phyloP scores from a whole-genome alignment of 2,329 filamentous ascomycete genomes.

The Cercospora beticola region DNA sequence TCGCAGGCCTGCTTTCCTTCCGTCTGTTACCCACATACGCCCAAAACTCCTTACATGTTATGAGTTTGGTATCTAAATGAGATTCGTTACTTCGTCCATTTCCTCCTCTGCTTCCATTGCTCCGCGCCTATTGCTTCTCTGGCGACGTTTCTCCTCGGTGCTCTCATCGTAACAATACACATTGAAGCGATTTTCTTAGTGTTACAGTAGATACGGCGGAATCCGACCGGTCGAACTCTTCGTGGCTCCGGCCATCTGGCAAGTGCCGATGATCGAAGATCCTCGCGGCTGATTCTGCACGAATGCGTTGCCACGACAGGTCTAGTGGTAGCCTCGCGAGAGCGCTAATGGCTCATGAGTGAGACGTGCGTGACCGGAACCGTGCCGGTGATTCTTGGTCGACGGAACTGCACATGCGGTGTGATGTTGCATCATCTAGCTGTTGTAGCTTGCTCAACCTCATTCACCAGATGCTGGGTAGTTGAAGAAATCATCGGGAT shows the following conservation, averaged over 20 bases:
- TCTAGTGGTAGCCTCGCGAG: not conserved
- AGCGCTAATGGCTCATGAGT: not conserved
- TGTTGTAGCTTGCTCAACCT: not conserved
- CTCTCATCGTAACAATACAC: not conserved
- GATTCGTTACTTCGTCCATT: slow-evolving; percentile 11
- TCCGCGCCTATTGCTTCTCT: not conserved
- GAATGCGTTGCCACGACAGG: not conserved
- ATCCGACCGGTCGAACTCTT: not conserved
- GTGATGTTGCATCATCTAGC: not conserved
- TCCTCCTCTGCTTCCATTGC: not conserved
- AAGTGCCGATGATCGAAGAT: not conserved
- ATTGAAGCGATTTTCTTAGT: not conserved
- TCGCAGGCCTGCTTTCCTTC: not conserved
- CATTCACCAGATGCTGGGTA: slow-evolving; percentile 19
- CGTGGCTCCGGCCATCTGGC: not conserved
- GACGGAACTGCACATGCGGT: not conserved
- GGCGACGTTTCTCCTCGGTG: not conserved
- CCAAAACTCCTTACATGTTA: not conserved
- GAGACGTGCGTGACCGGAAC: not conserved
- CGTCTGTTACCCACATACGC: not conserved
- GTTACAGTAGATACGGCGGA: not conserved
- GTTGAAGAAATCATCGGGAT: slow-evolving; percentile 28
- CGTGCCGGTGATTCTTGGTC: not conserved
- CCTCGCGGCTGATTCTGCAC: not conserved
- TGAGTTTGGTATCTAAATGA: slow-evolving; percentile 20